These are phyloP conservation scores for Aechmea fasciata DNA, from an alignment of 176 grass and related monocot species.

Conservation along the genomic window DNA sequence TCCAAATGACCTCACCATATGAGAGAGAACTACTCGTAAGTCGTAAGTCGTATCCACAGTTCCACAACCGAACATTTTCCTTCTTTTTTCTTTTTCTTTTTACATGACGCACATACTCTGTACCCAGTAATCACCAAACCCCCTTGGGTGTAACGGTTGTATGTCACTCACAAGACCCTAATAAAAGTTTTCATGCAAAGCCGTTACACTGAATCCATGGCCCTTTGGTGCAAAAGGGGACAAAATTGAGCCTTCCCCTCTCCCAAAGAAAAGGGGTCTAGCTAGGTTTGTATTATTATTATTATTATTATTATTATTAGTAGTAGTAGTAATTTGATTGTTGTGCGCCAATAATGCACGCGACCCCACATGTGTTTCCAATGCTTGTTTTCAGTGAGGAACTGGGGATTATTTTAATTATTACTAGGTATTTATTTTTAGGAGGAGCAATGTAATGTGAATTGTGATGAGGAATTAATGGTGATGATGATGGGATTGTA, in stretches of 20 bases:
- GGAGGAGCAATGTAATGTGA: background rate
- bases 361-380: background rate
- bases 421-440: background rate
- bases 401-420: background rate
- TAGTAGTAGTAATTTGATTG: background rate
- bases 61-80: background rate
- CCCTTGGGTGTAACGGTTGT: too few relatives aligned
- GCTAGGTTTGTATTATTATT: background rate
- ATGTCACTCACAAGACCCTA: too few relatives aligned
- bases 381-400: slow-evolving; percentile 15
- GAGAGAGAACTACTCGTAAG: background rate
- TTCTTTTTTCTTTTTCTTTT: background rate
- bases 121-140: background rate
- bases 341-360: slow-evolving; percentile 2
- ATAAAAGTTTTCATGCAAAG: too few relatives aligned
- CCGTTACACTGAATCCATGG: too few relatives aligned
- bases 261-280: slow-evolving; percentile 16
- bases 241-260: slow-evolving; percentile 9
- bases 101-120: background rate
- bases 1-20: background rate
- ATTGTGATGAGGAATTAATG: background rate
- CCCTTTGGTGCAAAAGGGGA: background rate
- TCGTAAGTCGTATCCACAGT: background rate
- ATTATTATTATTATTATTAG: too few relatives aligned
- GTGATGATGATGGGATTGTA: background rate